Conservation (phyloP, 2,329 filamentous ascomycete genomes). For the Ascomycota sp. region DNA sequence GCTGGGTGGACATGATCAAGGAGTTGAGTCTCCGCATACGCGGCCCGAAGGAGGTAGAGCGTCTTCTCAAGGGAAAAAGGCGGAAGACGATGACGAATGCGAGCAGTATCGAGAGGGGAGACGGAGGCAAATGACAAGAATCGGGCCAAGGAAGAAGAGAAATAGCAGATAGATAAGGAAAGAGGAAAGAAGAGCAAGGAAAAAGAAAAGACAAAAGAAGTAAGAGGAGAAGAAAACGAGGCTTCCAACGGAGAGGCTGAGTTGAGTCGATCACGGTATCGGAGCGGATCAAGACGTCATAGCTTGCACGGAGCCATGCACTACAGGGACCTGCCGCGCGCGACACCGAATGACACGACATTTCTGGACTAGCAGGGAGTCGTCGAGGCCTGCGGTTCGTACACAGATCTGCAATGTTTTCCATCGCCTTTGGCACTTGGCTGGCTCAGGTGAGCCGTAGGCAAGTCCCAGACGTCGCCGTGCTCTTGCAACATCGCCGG, state of each 20-base stretch:
- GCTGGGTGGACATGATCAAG: conserved; percentile 64
- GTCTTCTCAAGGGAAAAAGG: conserved; percentile 37
- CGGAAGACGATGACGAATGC: conserved; percentile 6
- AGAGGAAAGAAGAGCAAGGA: not conserved
- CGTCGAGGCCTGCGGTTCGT: too few relatives aligned
- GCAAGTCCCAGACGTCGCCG: too few relatives aligned
- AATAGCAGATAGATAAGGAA: not conserved
- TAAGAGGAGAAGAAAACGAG: not conserved
- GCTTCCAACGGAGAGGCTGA: not conserved
- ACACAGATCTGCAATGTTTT: too few relatives aligned
- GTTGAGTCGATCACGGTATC: too few relatives aligned
- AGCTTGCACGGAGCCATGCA: not conserved
- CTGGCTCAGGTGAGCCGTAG: too few relatives aligned
- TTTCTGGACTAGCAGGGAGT: too few relatives aligned
- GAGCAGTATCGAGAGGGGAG: not conserved
- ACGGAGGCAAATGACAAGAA: not conserved
- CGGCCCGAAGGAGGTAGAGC: conserved; percentile 48
- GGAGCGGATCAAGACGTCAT: not conserved
- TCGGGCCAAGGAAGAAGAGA: not conserved
- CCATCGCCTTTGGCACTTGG: too few relatives aligned
- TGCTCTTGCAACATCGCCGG: too few relatives aligned
- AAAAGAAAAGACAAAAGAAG: not conserved
- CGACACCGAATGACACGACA: too few relatives aligned
- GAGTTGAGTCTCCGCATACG: conserved; percentile 58
- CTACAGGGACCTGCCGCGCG: too few relatives aligned